Conservation (phyloP, 306 rosid genomes). For the Quillaja saponaria region DNA sequence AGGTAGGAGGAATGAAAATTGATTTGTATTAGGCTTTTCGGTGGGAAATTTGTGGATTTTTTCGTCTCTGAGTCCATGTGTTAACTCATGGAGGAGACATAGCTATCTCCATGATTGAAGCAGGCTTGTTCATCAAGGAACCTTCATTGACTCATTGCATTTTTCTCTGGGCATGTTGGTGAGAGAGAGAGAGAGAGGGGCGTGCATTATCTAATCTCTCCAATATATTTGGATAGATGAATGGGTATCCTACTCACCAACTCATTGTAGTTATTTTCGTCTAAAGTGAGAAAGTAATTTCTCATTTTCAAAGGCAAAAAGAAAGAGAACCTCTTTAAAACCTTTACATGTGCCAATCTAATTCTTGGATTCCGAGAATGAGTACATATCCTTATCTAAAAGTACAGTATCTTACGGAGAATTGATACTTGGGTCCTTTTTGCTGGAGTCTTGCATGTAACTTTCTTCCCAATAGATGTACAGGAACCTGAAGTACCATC, state of each 20-base stretch:
- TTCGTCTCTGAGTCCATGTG: conserved; percentile 10
- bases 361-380: neutral
- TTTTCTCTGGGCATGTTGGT: too few species aligned
- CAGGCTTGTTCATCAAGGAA: conserved; percentile 5
- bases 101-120: conserved; percentile 24
- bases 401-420: conserved; percentile 26
- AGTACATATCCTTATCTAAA: conserved; percentile 20
- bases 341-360: conserved; percentile 2
- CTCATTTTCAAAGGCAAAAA: neutral
- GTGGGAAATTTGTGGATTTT: neutral
- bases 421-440: conserved; percentile 12
- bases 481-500: too few species aligned
- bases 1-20: too few species aligned
- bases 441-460: too few species aligned
- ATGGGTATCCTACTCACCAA: conserved; percentile 3
- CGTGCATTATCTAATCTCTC: neutral
- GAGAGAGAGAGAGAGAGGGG: neutral
- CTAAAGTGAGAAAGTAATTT: conserved; percentile 1
- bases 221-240: conserved; percentile 5
- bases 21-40: conserved; percentile 25
- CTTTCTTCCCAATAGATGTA: too few species aligned
- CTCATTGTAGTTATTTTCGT: neutral
- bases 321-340: neutral
- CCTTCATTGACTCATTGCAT: too few species aligned
- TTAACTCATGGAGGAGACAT: conserved; percentile 23